Percentiles rank a stretch among this genome's conserved stretches.
Evolutionary conservation across 805 yeast genomes (phyloP).

Genomic region (Dipodascus geniculatus): DNA sequence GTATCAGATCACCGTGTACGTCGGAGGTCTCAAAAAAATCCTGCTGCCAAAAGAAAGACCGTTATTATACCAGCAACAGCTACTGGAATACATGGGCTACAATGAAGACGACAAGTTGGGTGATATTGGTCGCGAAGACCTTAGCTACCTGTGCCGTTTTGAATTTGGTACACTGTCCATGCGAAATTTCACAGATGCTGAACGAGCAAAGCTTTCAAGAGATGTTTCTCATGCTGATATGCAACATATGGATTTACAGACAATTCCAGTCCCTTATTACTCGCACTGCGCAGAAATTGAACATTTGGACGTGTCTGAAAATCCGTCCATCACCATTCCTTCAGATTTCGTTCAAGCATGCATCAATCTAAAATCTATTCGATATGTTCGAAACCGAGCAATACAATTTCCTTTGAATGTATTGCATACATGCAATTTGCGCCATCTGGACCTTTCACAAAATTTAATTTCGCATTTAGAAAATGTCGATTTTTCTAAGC

Average conservation of each 20-base stretch:
- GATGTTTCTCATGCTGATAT: conserved; percentile 67
- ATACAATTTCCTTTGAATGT: conserved; percentile 68
- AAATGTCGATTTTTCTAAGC: conserved; percentile 47
- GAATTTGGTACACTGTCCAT: conserved; percentile 54
- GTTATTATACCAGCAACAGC: conserved; percentile 59
- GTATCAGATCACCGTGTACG: conserved; percentile 60
- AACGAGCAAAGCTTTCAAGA: conserved; percentile 47
- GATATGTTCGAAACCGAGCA: conserved; percentile 63
- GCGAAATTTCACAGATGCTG: conserved; percentile 51
- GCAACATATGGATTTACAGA: conserved; percentile 61
- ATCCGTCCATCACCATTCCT: conserved; percentile 77
- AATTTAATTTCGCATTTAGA: conserved; percentile 42
- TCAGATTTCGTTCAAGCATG: conserved; percentile 77
- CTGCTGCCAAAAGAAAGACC: conserved; percentile 67
- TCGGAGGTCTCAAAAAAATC: conserved; percentile 67
- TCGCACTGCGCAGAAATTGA: conserved; percentile 73
- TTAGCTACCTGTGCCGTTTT: conserved; percentile 73
- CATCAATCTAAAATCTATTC: conserved; percentile 51
- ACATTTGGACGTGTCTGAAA: conserved; percentile 69
- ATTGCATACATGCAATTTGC: conserved; percentile 54
- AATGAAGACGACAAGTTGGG: conserved; percentile 56
- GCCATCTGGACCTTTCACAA: conserved; percentile 60
- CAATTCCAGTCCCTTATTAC: conserved; percentile 74
- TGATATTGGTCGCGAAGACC: conserved; percentile 72
- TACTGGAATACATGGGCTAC: conserved; percentile 68